Conservation (phyloP, 1,139 yeast species). For the Hemisphaericaspora xylanilytica region DNA sequence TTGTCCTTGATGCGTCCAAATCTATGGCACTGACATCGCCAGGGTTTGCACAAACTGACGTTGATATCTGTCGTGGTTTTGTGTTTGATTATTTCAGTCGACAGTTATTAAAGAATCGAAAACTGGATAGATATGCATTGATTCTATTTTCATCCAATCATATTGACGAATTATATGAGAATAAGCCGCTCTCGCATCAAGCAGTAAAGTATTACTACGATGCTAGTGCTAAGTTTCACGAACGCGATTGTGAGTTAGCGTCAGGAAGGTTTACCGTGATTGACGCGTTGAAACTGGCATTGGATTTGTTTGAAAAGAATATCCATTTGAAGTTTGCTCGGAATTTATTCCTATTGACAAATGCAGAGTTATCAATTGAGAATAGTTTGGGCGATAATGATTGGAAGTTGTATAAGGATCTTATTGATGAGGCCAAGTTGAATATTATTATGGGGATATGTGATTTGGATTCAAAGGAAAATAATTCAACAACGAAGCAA, state of each 20-base stretch:
- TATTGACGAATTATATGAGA: conserved; percentile 23
- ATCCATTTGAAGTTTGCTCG: conserved; percentile 28
- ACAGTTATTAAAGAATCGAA: conserved; percentile 13
- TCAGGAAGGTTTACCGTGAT: conserved; percentile 19
- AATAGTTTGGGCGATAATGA: neutral
- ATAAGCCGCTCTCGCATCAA: conserved; percentile 24
- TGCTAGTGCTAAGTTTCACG: conserved; percentile 11
- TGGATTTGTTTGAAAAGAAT: conserved; percentile 24
- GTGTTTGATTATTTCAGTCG: conserved; percentile 9
- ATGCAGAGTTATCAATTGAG: conserved; percentile 18
- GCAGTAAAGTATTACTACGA: conserved; percentile 17
- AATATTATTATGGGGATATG: conserved; percentile 30
- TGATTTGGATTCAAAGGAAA: conserved; percentile 21
- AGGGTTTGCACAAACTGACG: conserved; percentile 5
- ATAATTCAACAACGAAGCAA: conserved; percentile 8
- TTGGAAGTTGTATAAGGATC: conserved; percentile 2
- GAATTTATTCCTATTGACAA: conserved; percentile 48
- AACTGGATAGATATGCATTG: conserved; percentile 12
- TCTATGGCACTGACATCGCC: conserved; percentile 7
- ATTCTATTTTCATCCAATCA: conserved; percentile 9
- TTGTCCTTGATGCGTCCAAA: conserved; percentile 27
- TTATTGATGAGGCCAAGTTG: conserved; percentile 13
- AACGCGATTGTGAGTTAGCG: neutral
- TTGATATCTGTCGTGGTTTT: conserved; percentile 6
- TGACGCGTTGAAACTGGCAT: conserved; percentile 29